Evolutionary conservation across 2,329 filamentous ascomycete species (phyloP).

Genomic region (Cladophialophora carrionii): DNA sequence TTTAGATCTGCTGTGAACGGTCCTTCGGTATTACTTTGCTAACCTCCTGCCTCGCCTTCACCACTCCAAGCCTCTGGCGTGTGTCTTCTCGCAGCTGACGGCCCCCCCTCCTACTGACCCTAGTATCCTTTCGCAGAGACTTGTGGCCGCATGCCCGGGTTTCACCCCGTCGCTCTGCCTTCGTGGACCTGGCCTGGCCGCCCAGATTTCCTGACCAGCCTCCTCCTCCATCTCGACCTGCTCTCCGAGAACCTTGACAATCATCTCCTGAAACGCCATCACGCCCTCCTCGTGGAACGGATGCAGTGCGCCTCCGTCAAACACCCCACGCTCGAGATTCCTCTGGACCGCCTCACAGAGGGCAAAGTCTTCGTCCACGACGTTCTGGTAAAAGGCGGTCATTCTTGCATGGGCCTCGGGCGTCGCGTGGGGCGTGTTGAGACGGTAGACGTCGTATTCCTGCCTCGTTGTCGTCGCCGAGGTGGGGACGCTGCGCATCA

Average conservation of each 20-base stretch:
- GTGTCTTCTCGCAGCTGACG: conserved; percentile 8
- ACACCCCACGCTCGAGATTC: conserved; percentile 65
- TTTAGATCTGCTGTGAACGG: not conserved
- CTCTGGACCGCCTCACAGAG: conserved; percentile 63
- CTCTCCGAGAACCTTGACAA: conserved; percentile 54
- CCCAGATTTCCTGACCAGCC: conserved; percentile 56
- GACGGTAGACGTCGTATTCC: conserved; percentile 66
- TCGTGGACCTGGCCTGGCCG: conserved; percentile 43
- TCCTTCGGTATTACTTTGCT: not conserved
- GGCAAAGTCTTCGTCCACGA: conserved; percentile 67
- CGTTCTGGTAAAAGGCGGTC: conserved; percentile 63
- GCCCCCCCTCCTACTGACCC: not conserved
- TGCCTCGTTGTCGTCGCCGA: conserved; percentile 57
- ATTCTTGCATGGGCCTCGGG: conserved; percentile 63
- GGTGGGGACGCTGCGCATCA: conserved; percentile 55
- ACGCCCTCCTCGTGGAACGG: conserved; percentile 63
- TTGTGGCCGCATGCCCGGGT: not conserved
- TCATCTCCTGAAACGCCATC: conserved; percentile 58
- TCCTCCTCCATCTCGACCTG: conserved; percentile 54
- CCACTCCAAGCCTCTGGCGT: conserved; percentile 7
- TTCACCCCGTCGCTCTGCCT: not conserved
- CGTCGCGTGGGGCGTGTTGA: conserved; percentile 58
- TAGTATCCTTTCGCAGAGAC: conserved; percentile 14
- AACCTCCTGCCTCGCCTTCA: not conserved
- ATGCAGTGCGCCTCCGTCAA: conserved; percentile 65